Base-by-base conservation (phyloP, 2,329 filamentous ascomycete genomes). In the Cladophialophora immunda region DNA sequence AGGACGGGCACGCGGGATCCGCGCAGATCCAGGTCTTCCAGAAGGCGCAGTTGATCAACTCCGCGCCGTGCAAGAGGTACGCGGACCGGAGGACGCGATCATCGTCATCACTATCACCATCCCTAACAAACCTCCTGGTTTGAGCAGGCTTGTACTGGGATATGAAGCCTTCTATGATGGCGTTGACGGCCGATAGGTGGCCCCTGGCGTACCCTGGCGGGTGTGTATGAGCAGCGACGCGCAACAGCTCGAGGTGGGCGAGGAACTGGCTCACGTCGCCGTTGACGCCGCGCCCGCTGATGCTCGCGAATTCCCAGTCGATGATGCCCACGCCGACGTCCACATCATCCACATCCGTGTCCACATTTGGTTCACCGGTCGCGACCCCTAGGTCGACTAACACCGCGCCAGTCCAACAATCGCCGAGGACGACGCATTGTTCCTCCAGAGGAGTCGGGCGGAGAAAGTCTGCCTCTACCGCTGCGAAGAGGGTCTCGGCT, bases 221-320 rank as follows among this genome's bases (percentile, higher is more conserved):
- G 30, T 25, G 47, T 17, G 29, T 54, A 27, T 34, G 34, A 9
- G 60, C 64, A 19, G 64, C 36, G n/a, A 64, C 32, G 9, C 41
- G 22, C 22, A 67, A 41, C 17, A 64, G 47, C 32, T 64, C 59
- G 22, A 67, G 64, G 45, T 67, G 64, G 9, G 64, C 64, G 25
- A 64, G 36, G 36, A 67, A 55, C 41, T 67, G 64, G 45, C 59
- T 54, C 17, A 67, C 56, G 30, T 67, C 64, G 30, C 64, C 64
- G 32, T 67, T 54, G 50, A 52, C 27, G 15, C 64, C 60, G 6
- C 64, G 53, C 15, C 64, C 64, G 27, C 11, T 7, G n/a, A 62
- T 30, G n/a, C 32, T 58, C 30, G 64, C 38, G 45, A 67, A 67
- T 32, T 67, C 64, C 64, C 64, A 67, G 27, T 67, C 64, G n/a